Evolutionary conservation across 352 stramenopile genomes (phyloP), one percentile per base, ranked within the genome.

Genomic region (Globisporangium apiculatum): DNA sequence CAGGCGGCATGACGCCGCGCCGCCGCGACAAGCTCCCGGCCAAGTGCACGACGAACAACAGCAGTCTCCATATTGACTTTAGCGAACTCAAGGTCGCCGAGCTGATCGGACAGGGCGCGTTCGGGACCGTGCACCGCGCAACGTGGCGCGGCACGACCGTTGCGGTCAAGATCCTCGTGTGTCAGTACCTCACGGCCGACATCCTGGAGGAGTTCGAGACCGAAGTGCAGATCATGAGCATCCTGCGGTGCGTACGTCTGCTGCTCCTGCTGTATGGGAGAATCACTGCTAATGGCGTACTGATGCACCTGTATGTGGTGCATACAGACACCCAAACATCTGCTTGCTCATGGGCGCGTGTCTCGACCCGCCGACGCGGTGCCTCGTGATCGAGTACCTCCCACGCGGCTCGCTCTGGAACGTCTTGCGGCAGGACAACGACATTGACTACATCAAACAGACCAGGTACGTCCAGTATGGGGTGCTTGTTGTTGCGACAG

Each of bases 211-310:
- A 94, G 53, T 94, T 94, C 48, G 84, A 92, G 58, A 87, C 84
- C 1, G 84, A 94, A 65, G 84, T 94, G 58, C 80, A 94, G 73
- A 91, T 94, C 67, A 94, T 94, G 84, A 94, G 82, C 67, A 91
- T 94, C 48, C 66, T 94, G 60, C 72, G 84, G 84, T 94, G 73
- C 43, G 15, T 18, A 42, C 11, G 6, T 3, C 18, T 41, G 42
- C n/a, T 58, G 7, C 37, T 62, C 38, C 48, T 40, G 3, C 24
- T 31, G 24, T 31, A 31, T 31, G 24, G 24, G 24, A 31, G 24
- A 31, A 3, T 31, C 24, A 31, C 24, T 31, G 24, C 24, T 31
- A 31, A 31, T 31, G 24, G 24, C 24, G 24, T 31, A 31, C 24
- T 31, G 24, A 31, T 31, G 24, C 24, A 31, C 24, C 24, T 31